Evolutionary conservation across 306 rosid species (phyloP).

Genomic region (Castanea sativa): DNA sequence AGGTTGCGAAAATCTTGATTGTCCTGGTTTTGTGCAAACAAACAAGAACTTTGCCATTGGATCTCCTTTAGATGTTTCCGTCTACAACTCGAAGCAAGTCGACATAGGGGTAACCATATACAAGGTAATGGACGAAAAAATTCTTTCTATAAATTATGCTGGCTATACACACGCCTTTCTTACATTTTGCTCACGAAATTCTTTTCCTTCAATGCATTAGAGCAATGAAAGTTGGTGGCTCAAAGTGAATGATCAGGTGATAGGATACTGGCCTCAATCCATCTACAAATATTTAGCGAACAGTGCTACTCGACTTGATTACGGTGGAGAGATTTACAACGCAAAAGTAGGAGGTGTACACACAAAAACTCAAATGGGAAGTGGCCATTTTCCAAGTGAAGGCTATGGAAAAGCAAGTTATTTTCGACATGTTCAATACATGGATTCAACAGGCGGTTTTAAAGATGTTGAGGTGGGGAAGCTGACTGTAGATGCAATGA

Average conservation of each 20-base stretch:
- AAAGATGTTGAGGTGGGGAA: not conserved
- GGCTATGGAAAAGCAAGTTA: slow-evolving; percentile 13
- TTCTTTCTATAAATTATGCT: not conserved
- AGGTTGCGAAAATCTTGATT: not conserved
- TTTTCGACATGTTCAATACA: slow-evolving; percentile 14
- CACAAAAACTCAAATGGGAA: slow-evolving; percentile 32
- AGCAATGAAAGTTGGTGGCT: slow-evolving; percentile 28
- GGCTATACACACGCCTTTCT: not conserved
- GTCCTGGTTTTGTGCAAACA: not conserved
- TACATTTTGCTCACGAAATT: too few species aligned
- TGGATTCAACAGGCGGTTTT: not conserved
- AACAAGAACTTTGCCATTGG: not conserved
- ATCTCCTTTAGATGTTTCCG: too few species aligned
- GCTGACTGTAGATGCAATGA: not conserved
- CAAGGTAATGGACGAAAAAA: not conserved
- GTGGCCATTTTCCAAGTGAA: slow-evolving; percentile 24
- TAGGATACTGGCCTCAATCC: slow-evolving; percentile 32
- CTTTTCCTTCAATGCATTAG: not conserved
- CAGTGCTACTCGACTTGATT: not conserved
- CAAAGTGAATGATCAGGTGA: not conserved
- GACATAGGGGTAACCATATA: too few species aligned
- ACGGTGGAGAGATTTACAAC: slow-evolving; percentile 26
- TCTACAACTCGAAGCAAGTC: too few species aligned
- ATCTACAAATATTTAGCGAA: not conserved
- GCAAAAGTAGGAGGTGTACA: not conserved